Evolutionary conservation across 495 filamentous ascomycete species (phyloP), one percentile per base, ranked within the genome.

Genomic region (Podospora anserina): DNA sequence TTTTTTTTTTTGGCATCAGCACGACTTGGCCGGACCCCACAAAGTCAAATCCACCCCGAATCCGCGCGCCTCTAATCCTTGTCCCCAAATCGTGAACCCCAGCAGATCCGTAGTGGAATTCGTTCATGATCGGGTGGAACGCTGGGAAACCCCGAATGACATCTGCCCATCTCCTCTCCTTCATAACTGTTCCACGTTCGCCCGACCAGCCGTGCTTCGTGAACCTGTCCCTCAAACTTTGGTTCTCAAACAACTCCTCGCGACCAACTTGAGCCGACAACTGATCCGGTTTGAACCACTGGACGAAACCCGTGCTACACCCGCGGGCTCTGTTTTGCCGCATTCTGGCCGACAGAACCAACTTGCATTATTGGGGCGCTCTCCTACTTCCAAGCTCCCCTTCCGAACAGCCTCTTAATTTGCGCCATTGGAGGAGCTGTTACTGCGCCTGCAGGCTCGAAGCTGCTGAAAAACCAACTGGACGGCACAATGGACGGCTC

Each of bases 401-500:
- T 19, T 34, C 27, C 5, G 54, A n/a, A 16, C 32, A 20, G 19
- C 11, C 20, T 23, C 11, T 58, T 11, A 58, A 18, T 58, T 18
- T 18, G 55, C 23, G 13, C 18, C 55, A 13, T 1, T 5, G 55
- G 3, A 3, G 55, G 55, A 26, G 55, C 23, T 16, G 55, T 27
- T 23, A 61, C 61, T 70, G 68, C 49, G 32, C 27, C 13, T 65
- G 67, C 39, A 15, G 63, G 26, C 28, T 13, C 26, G 18, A 30
- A 65, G 62, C 27, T 60, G 26, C 39, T 70, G 26, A 71, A 7
- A 60, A 60, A 56, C 19, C 55, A 5, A 34, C 39, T 11, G 7
- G 39, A 54, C 28, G 55, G 66, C 66, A 67, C 66, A 15, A 78
- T 78, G 76, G 76, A 77, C 54, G 76, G 76, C 7, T 64, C 76